Percentiles rank a stretch among this genome's conserved stretches.
These are phyloP conservation scores for Ophiocordyceps robertsii DNA, from an alignment of 2,329 filamentous ascomycete species.

Conservation along the genomic window DNA sequence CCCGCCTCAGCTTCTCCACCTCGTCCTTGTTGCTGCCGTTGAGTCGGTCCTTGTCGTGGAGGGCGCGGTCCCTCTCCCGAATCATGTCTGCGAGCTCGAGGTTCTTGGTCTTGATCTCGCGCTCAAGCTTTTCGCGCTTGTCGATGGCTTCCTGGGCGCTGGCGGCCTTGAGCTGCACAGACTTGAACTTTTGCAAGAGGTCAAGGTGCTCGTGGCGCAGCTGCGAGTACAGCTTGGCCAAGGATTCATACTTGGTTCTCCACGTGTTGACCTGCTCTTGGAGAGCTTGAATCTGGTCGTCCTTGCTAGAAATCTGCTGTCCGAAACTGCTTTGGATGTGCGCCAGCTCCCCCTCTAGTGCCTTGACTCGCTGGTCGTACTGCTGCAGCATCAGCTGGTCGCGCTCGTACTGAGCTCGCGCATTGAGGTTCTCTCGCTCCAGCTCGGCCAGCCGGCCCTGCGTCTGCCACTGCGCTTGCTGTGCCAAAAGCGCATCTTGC, in stretches of 20 bases:
- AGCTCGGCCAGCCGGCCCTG: slow-evolving; percentile 92
- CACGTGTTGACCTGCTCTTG: slow-evolving; percentile 98
- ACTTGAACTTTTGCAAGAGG: slow-evolving; percentile 89
- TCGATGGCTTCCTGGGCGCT: slow-evolving; percentile 97
- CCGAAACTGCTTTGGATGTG: slow-evolving; percentile 74
- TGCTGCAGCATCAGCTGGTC: slow-evolving; percentile 95
- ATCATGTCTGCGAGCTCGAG: slow-evolving; percentile 99
- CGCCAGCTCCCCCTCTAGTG: slow-evolving; percentile 72
- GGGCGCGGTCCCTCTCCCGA: slow-evolving; percentile 79
- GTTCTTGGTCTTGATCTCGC: slow-evolving; percentile 98
- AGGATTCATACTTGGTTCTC: slow-evolving; percentile 90
- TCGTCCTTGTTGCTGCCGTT: slow-evolving; percentile 83
- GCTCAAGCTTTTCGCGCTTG: slow-evolving; percentile 82
- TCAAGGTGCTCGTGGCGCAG: slow-evolving; percentile 90
- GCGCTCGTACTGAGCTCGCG: slow-evolving; percentile 88
- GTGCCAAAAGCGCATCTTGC: slow-evolving; percentile 75
- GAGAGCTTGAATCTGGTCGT: slow-evolving; percentile 83
- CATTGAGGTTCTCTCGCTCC: slow-evolving; percentile 88
- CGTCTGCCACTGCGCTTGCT: slow-evolving; percentile 87
- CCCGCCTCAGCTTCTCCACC: slow-evolving; percentile 84
- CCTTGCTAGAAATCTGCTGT: slow-evolving; percentile 77
- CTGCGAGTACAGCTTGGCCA: slow-evolving; percentile 95
- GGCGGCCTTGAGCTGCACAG: slow-evolving; percentile 87
- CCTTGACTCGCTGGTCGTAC: slow-evolving; percentile 90
- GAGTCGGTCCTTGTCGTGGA: slow-evolving; percentile 86